These are phyloP conservation scores for Phlyctochytrium planicorne DNA, from an alignment of 192 early-diverging fungal genomes.

Conservation along the genomic window DNA sequence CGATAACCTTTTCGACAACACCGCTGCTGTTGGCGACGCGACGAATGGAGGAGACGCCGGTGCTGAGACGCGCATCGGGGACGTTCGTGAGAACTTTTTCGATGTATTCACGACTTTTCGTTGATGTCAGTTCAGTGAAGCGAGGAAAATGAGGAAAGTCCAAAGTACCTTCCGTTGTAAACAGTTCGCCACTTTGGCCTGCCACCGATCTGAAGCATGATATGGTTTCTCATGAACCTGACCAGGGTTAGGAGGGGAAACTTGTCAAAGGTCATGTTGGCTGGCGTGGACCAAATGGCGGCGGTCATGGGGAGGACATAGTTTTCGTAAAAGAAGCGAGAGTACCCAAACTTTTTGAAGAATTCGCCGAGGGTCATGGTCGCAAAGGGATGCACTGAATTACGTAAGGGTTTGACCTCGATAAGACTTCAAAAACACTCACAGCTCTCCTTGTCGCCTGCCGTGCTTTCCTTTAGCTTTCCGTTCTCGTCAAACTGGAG, in stretches of 20 bases:
- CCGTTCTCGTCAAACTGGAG: conserved; percentile 41
- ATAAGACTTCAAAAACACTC: neutral
- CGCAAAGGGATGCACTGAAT: conserved; percentile 34
- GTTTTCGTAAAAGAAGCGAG: conserved; percentile 58
- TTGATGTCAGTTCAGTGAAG: neutral
- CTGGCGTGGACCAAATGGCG: conserved; percentile 65
- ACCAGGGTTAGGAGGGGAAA: conserved; percentile 65
- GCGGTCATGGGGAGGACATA: conserved; percentile 69
- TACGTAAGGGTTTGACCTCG: neutral
- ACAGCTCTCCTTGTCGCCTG: conserved; percentile 6
- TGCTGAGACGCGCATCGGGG: conserved; percentile 37
- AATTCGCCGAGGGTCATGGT: conserved; percentile 54
- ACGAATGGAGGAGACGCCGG: conserved; percentile 29
- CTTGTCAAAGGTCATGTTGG: conserved; percentile 49
- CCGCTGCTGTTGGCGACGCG: conserved; percentile 8
- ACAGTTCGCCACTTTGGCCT: conserved; percentile 63
- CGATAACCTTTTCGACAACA: neutral
- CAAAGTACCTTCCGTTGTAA: conserved; percentile 42
- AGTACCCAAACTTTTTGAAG: conserved; percentile 50
- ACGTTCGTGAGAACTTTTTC: conserved; percentile 34
- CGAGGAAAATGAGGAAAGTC: neutral
- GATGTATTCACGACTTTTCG: conserved; percentile 40
- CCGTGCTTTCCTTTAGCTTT: conserved; percentile 3
- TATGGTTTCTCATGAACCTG: conserved; percentile 64
- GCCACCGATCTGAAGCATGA: conserved; percentile 49